A percentile compares a stretch with the other conserved stretches of the same genome.
phyloP scores from a whole-genome alignment of 495 filamentous ascomycete species.

The Neurospora terricola region DNA sequence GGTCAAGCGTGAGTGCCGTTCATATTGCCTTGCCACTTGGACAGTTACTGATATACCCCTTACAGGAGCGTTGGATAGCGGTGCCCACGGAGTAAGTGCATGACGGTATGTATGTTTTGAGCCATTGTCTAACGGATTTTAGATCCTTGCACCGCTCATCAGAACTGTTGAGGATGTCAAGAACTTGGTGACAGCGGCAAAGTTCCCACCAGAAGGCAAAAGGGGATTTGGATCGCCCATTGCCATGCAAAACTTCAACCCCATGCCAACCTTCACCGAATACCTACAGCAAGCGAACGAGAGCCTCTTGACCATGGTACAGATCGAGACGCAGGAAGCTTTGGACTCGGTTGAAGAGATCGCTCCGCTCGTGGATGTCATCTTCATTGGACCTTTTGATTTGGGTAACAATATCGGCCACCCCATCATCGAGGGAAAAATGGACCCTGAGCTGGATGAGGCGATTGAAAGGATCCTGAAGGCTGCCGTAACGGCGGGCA shows the following conservation, averaged over 20 bases:
- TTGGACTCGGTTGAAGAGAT: conserved; percentile 63
- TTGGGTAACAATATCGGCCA: conserved; percentile 66
- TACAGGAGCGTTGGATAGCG: conserved; percentile 55
- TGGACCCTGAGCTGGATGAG: conserved; percentile 53
- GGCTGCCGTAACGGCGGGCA: conserved; percentile 56
- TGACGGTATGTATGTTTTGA: background rate
- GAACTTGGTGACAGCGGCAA: conserved; percentile 47
- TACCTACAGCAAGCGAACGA: conserved; percentile 71
- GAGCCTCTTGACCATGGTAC: conserved; percentile 60
- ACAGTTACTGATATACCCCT: background rate
- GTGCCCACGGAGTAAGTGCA: conserved; percentile 50
- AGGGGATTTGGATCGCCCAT: conserved; percentile 62
- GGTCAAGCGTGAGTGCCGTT: conserved; percentile 51
- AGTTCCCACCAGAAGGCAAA: conserved; percentile 55
- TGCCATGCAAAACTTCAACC: conserved; percentile 51
- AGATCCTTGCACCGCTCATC: conserved; percentile 56
- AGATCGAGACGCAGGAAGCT: conserved; percentile 73
- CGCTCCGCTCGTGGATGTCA: conserved; percentile 60
- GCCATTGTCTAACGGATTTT: conserved; percentile 6
- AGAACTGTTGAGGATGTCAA: conserved; percentile 54
- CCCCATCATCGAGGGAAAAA: conserved; percentile 52
- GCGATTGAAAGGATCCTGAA: conserved; percentile 55
- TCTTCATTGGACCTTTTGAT: conserved; percentile 75
- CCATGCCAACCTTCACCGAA: conserved; percentile 42
- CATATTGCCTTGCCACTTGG: background rate